Evolutionary conservation across 176 grass and related monocot species (phyloP), one percentile per base, ranked within the genome.

Genomic region (Eragrostis curvula): DNA sequence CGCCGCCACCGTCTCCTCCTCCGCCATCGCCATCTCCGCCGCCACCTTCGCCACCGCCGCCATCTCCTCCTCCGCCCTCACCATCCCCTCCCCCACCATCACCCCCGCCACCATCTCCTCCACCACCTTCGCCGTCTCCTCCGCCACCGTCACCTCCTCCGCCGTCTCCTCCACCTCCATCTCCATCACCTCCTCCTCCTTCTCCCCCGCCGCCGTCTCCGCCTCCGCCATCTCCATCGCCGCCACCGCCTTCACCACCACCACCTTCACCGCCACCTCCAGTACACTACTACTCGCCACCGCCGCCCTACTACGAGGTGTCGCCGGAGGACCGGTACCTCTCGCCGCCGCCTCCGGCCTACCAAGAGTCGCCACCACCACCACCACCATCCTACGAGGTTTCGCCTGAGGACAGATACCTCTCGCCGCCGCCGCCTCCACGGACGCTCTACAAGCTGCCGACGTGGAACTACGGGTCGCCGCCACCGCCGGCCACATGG

Each of bases 351-450:
- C 84, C 88, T 2, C 82, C 82, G n/a, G 24, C 68, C n/a, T n/a
- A n/a, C n/a, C n/a, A n/a, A n/a, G n/a, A n/a, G n/a, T n/a, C 88
- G 0, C 79, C 79, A 0, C 65, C 86, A 3, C 20, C 66, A 1
- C 30, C 50, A 52, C 50, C 72, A 7, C 77, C 82, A 0, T 73
- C 80, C n/a, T n/a, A n/a, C n/a, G n/a, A n/a, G n/a, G n/a, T n/a
- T n/a, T n/a, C n/a, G n/a, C n/a, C n/a, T n/a, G n/a, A n/a, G n/a
- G n/a, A n/a, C n/a, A n/a, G n/a, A n/a, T n/a, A n/a, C n/a, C n/a
- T n/a, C 73, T 83, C 83, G 7, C 86, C 89, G 20, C 91, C 88
- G 0, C 92, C 91, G 7, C 88, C 62, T 10, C 71, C 71, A 23
- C 45, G 47, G 3, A 77, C 88, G 8, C 8, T 27, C 0, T 25